Conservation (phyloP, 306 rosid genomes). For the Quercus suber region DNA sequence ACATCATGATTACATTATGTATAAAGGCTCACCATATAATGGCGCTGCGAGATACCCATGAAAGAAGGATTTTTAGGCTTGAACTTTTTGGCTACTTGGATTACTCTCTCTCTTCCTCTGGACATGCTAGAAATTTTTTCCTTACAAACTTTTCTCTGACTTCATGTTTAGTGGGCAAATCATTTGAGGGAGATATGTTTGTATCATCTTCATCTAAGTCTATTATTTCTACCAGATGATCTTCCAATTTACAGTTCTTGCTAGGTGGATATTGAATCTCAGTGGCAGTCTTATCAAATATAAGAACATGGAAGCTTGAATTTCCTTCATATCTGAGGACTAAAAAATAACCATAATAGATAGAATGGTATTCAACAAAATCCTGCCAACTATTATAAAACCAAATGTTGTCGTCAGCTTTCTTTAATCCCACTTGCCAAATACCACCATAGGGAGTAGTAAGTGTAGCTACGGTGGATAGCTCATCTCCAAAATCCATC, state of each 20-base stretch:
- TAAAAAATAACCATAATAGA: constrained; percentile 1
- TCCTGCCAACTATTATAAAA: constrained; percentile 9
- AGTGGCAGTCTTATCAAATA: constrained; percentile 7
- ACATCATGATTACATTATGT: neutral
- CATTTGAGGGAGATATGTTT: neutral
- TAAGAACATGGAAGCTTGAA: constrained; percentile 21
- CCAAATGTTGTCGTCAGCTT: neutral
- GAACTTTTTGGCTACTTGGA: neutral
- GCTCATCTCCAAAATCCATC: constrained; percentile 3
- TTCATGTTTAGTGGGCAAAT: neutral
- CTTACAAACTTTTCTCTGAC: neutral
- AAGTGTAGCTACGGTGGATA: neutral
- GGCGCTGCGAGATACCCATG: neutral
- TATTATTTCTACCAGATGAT: neutral
- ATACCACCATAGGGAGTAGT: constrained; percentile 9
- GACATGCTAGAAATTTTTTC: too few species aligned
- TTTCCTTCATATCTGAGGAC: constrained; percentile 20
- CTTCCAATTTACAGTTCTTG: neutral
- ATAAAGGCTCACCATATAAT: constrained; percentile 23
- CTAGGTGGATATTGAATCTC: constrained; percentile 26
- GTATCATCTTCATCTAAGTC: neutral
- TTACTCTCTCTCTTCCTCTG: neutral
- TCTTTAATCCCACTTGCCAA: constrained; percentile 6
- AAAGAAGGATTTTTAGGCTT: constrained; percentile 21
- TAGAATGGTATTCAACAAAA: constrained; percentile 8